A percentile compares a stretch with the other conserved stretches of the same genome.
Evolutionary conservation across 768 basidiomycete species (phyloP).

Genomic region (Suillus subluteus): DNA sequence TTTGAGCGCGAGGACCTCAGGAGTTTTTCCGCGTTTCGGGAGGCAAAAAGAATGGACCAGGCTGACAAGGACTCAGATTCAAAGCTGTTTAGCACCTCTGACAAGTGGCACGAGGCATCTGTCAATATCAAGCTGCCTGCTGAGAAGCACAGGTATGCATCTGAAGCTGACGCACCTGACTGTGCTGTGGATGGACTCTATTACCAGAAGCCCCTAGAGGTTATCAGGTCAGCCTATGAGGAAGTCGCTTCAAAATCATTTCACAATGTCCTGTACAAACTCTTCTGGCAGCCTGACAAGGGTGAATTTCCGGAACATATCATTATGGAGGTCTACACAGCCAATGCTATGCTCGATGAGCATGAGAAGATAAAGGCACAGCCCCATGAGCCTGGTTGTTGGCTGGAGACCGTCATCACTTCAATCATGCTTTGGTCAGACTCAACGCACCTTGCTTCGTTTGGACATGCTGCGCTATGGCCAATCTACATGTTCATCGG

Average conservation of each 20-base stretch:
- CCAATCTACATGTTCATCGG: slow-evolving; percentile 21
- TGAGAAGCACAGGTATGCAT: neutral
- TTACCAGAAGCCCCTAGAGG: slow-evolving; percentile 5
- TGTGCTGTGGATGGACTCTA: neutral
- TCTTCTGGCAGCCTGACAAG: slow-evolving; percentile 9
- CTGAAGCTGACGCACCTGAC: neutral
- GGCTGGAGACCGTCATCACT: slow-evolving; percentile 20
- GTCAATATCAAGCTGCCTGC: slow-evolving; percentile 18
- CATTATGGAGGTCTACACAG: neutral
- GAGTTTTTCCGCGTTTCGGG: slow-evolving; percentile 17
- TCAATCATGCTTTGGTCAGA: slow-evolving; percentile 31
- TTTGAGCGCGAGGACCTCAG: slow-evolving; percentile 19
- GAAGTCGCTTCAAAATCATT: neutral
- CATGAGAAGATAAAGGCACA: slow-evolving; percentile 6
- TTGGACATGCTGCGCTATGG: slow-evolving; percentile 23
- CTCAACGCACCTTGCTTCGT: slow-evolving; percentile 22
- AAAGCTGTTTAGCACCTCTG: neutral
- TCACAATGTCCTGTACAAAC: neutral
- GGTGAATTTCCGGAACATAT: neutral
- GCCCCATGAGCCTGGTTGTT: slow-evolving; percentile 11
- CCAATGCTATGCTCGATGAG: slow-evolving; percentile 6
- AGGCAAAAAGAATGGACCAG: slow-evolving; percentile 2
- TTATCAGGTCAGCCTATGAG: neutral
- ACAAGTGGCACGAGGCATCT: slow-evolving; percentile 15
- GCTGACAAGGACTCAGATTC: neutral